Conservation (phyloP, 768 basidiomycete genomes). For the Nidularia pulvinata region DNA sequence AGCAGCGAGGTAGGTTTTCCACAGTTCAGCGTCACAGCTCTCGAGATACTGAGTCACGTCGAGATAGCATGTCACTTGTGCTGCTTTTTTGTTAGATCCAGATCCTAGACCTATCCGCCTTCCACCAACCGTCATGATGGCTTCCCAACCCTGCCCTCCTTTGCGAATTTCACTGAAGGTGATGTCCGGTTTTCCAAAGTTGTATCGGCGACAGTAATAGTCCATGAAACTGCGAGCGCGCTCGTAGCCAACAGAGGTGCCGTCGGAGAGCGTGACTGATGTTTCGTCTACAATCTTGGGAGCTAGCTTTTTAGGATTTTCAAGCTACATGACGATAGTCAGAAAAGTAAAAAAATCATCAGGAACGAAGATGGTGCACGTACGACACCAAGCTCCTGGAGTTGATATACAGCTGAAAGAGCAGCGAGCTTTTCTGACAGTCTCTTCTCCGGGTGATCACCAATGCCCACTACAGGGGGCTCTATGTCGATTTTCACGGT, state of each 20-base stretch:
- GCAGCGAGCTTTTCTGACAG: slow-evolving; percentile 78
- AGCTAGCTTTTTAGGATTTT: slow-evolving; percentile 28
- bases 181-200: slow-evolving; percentile 74
- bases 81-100: slow-evolving; percentile 67
- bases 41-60: slow-evolving; percentile 90
- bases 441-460: slow-evolving; percentile 58
- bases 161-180: slow-evolving; percentile 37
- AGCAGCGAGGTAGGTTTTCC: slow-evolving; percentile 68
- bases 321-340: slow-evolving; percentile 24
- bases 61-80: slow-evolving; percentile 74
- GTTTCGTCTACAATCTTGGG: slow-evolving; percentile 14
- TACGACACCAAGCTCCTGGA: slow-evolving; percentile 65
- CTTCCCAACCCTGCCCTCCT: slow-evolving; percentile 56
- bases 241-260: slow-evolving; percentile 62
- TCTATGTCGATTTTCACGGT: slow-evolving; percentile 37
- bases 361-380: slow-evolving; percentile 22
- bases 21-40: slow-evolving; percentile 77
- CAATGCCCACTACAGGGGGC: slow-evolving; percentile 52
- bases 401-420: slow-evolving; percentile 70
- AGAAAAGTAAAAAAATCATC: neutral
- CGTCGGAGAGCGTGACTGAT: slow-evolving; percentile 53
- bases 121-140: slow-evolving; percentile 73
- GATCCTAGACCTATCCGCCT: slow-evolving; percentile 83
- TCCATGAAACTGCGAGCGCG: slow-evolving; percentile 91
- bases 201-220: slow-evolving; percentile 85